Evolutionary conservation across 805 yeast species (phyloP).

Genomic region (Candida chauliodis): DNA sequence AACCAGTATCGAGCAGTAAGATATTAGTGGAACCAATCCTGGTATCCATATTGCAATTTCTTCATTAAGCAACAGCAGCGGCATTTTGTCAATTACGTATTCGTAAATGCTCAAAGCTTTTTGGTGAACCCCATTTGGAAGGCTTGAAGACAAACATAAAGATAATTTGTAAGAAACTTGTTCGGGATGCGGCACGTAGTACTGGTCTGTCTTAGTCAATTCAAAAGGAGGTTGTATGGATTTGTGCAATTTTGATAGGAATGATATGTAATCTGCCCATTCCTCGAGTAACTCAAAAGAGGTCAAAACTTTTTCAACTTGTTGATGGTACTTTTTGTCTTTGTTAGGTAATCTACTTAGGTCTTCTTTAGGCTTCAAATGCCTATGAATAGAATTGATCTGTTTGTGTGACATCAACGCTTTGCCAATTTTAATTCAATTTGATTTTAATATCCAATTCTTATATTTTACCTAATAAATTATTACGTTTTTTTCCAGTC

Average conservation of each 20-base stretch:
- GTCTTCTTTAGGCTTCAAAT: neutral
- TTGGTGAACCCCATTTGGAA: slow-evolving; percentile 96
- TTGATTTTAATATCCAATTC: neutral
- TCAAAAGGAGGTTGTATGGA: slow-evolving; percentile 45
- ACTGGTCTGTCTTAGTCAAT: slow-evolving; percentile 25
- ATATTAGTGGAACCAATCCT: slow-evolving; percentile 84
- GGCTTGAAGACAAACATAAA: slow-evolving; percentile 70
- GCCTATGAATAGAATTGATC: neutral
- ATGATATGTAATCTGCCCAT: slow-evolving; percentile 98
- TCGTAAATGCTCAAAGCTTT: slow-evolving; percentile 79
- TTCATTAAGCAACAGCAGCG: slow-evolving; percentile 48
- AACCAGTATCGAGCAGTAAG: slow-evolving; percentile 85
- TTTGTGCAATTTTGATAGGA: slow-evolving; percentile 73
- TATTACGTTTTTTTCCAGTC: no score
- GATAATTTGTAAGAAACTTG: slow-evolving; percentile 71
- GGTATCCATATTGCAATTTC: slow-evolving; percentile 82
- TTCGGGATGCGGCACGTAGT: slow-evolving; percentile 61
- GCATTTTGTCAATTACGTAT: slow-evolving; percentile 62
- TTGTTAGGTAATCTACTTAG: slow-evolving; percentile 10
- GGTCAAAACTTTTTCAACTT: slow-evolving; percentile 67
- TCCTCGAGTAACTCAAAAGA: slow-evolving; percentile 81
- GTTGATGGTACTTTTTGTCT: slow-evolving; percentile 65
- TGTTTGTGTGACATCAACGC: neutral
- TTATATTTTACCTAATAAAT: neutral
- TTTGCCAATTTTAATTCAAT: neutral